Evolutionary conservation across 2,329 filamentous ascomycete genomes (phyloP), one percentile per base, ranked within the genome.

Genomic region (Malbranchea cinnamomea): DNA sequence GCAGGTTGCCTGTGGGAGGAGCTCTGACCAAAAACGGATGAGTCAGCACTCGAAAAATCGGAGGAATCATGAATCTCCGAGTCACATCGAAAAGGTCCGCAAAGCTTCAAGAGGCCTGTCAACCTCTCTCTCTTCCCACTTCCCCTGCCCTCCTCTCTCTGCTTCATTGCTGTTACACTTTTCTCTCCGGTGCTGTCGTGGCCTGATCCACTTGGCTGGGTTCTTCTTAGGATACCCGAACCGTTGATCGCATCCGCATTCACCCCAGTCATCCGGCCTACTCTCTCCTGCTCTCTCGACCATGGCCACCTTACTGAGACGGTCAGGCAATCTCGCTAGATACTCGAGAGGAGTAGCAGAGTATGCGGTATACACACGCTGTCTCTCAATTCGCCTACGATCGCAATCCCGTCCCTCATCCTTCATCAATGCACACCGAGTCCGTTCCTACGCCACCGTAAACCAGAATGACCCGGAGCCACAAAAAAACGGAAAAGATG

Each of bases 231-330:
- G 10, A 23, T n/a, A n/a, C n/a, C n/a, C n/a, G n/a, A n/a, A n/a
- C n/a, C n/a, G n/a, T n/a, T n/a, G n/a, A n/a, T n/a, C n/a, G n/a
- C n/a, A n/a, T n/a, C n/a, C n/a, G n/a, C n/a, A n/a, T n/a, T n/a
- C n/a, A n/a, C n/a, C n/a, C n/a, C n/a, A n/a, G n/a, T n/a, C n/a
- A n/a, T n/a, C n/a, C n/a, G n/a, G 23, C 23, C 20, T 21, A 29
- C 40, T 39, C 34, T 40, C 35, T 35, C 42, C 37, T 38, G 44
- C 39, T 46, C 46, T 13, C 46, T 53, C 52, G 56, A 62, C 52
- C 56, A 79, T 79, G 75, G 73, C 72, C 52, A 69, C 70, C 46
- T 61, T 75, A 47, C 59, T 78, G 42, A 69, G 74, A 53, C 71
- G 72, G 54, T 67, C 74, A 52, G 69, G 71, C 60, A 68, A 71